Base-by-base conservation (phyloP, 352 stramenopile species). In the Phytophthora rubi region DNA sequence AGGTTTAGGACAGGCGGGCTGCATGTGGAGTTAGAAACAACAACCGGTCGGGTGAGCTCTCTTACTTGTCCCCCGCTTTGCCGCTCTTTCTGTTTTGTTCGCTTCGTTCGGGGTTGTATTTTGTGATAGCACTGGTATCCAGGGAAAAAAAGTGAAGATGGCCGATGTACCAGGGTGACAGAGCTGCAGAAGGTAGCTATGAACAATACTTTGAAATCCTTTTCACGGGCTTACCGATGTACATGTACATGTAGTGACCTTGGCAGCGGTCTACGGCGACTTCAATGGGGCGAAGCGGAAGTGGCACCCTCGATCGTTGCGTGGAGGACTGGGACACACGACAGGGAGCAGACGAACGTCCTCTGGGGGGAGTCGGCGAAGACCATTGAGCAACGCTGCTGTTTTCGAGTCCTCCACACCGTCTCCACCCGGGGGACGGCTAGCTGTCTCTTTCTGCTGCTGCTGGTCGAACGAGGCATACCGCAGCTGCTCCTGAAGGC, bases 391-490 rank as follows among this genome's bases (percentile, higher is more conserved):
- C 16, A 92, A 65, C 6, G 77, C 80, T 15, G 62, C 51, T 2
- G 71, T 86, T 48, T 74, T 84, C 15, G 56, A 60, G n/a, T 71
- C 66, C 18, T 74, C 59, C 10, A 45, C 26, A 12, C 30, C n/a
- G 18, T 64, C 51, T 54, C 59, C 32, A 54, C 51, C 59, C 32
- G 39, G 47, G 42, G 23, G 26, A 39, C 26, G 62, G 42, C 10
- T 63, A 0, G 12, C 12, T 7, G 26, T 57, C 57, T 75, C 62
- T 37, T 75, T 64, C 5, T 62, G 52, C 2, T 66, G 39, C 9
- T 83, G 76, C 23, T 76, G 68, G 15, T 71, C 66, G 49, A 88
- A 80, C 23, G 75, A 80, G 18, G 71, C 80, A 48, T 75, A 90
- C 7, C 59, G 79, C 13, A 90, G 68, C 58, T 92, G 82, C 0